Evolutionary conservation across 2,329 filamentous ascomycete species (phyloP), one percentile per base, ranked within the genome.

Genomic region (Venturia aucupariae): DNA sequence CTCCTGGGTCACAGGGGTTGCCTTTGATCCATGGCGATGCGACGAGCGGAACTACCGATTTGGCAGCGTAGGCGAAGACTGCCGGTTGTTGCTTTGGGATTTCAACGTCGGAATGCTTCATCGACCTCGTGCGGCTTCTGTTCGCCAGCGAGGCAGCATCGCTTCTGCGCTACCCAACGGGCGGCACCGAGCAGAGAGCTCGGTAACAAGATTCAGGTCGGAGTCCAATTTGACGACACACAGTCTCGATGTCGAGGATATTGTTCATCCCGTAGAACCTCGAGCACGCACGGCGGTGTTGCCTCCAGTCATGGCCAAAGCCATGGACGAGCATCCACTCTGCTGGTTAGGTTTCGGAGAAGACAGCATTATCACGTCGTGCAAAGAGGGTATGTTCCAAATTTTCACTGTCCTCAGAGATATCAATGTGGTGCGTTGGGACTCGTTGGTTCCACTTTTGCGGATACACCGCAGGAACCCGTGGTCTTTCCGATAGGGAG

Each of bases 31-130:
- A 0, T 99, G 94, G 94, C 85, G 92, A 67, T 99, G 94, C 72
- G 94, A 99, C 72, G 91, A 96, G 73, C 86, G 89, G 70, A 97
- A 91, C 70, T 99, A 99, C 76, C 86, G 94, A 1, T 96, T 99
- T 71, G 94, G 94, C 38, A 96, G 91, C 71, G 93, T 99, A 0
- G 94, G 93, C 17, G 93, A 97, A 73, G 94, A 99, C 74, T 90
- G 92, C 70, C 84, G 92, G 65, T 79, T 99, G 22, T 85, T 96
- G 66, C 80, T 99, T 15, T 99, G 94, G 94, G 94, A 99, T 78
- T 99, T 99, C 74, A 96, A 88, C 68, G 91, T 96, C 51, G 92
- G 92, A 70, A 97, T 97, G 93, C 81, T 99, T 70, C 90, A 95
- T 75, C 84, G 92, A 66, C 93, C 94, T 24, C 93, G 93, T 77